phyloP scores from a whole-genome alignment of 345 rosid species.

The Kandelia obovata region DNA sequence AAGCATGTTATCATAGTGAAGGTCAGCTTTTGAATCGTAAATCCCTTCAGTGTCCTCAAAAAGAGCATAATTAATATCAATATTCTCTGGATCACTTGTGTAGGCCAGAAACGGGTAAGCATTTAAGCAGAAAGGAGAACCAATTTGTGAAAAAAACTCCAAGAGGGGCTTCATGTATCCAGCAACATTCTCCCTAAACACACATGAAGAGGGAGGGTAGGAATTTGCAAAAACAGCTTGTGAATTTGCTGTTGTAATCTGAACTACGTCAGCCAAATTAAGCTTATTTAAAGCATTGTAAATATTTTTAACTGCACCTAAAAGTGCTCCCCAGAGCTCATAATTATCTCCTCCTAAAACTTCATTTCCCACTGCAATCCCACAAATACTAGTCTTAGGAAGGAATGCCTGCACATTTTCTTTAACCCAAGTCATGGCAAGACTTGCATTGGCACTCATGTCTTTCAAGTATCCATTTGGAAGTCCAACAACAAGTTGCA shows the following conservation, averaged over 20 bases:
- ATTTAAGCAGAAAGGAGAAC: conserved; percentile 94
- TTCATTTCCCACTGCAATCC: conserved; percentile 92
- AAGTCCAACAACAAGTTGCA: conserved; percentile 78
- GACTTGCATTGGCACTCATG: conserved; percentile 63
- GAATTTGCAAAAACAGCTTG: conserved; percentile 83
- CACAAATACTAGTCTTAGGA: conserved; percentile 76
- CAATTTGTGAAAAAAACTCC: conserved; percentile 67
- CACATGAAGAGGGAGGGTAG: conserved; percentile 90
- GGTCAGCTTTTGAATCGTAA: conserved; percentile 55
- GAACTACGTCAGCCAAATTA: conserved; percentile 55
- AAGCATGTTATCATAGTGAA: conserved; percentile 94
- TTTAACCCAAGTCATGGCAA: conserved; percentile 79
- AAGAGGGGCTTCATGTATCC: conserved; percentile 86
- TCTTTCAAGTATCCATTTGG: conserved; percentile 72
- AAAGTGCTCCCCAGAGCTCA: conserved; percentile 62
- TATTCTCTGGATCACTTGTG: conserved; percentile 58
- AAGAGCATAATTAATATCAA: conserved; percentile 92
- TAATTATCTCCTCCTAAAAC: conserved; percentile 57
- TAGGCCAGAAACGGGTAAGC: conserved; percentile 93
- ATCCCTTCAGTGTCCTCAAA: conserved; percentile 71
- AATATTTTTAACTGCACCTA: conserved; percentile 75
- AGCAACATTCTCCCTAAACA: conserved; percentile 54
- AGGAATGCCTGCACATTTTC: conserved; percentile 78
- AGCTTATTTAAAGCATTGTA: conserved; percentile 61
- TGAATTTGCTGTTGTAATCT: conserved; percentile 87